Evolutionary conservation across 2,329 filamentous ascomycete genomes (phyloP).

Genomic region (Neoscytalidium dimidiatum): DNA sequence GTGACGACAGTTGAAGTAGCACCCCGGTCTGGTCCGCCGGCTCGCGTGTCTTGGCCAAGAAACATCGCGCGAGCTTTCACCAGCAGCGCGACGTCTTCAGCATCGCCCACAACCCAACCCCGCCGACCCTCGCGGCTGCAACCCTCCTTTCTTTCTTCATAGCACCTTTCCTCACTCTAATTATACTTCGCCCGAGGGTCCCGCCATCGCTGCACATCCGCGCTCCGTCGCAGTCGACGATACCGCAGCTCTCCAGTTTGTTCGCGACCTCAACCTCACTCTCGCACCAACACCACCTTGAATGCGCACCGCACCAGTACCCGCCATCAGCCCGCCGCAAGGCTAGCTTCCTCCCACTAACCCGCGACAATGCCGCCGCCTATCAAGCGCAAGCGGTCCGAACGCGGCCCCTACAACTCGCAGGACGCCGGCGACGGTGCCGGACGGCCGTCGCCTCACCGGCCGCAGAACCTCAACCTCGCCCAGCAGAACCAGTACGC

Average conservation of each 20-base stretch:
- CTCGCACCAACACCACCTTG: conserved; percentile 1
- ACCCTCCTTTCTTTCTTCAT: conserved; percentile 17
- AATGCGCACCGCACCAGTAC: conserved; percentile 11
- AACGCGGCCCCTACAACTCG: conserved; percentile 38
- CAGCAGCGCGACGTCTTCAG: conserved; percentile 10
- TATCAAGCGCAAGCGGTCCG: conserved; percentile 59
- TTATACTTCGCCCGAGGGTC: conserved; percentile 20
- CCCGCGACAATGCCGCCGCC: conserved; percentile 50
- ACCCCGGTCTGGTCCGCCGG: not conserved
- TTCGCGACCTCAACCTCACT: conserved; percentile 6
- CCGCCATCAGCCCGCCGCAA: conserved; percentile 14
- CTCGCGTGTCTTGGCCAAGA: conserved; percentile 1
- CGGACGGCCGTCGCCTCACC: conserved; percentile 51
- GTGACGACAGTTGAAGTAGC: conserved; percentile 1
- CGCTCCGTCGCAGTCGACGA: not conserved
- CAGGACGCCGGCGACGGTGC: conserved; percentile 40
- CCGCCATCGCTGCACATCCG: not conserved
- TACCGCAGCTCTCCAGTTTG: conserved; percentile 12
- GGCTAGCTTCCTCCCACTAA: conserved; percentile 6
- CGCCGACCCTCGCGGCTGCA: conserved; percentile 15
- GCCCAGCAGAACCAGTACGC: conserved; percentile 52
- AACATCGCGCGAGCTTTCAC: conserved; percentile 18
- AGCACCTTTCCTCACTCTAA: conserved; percentile 33
- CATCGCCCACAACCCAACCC: conserved; percentile 1
- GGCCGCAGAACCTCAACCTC: conserved; percentile 52